These are phyloP conservation scores for Boletus smithii DNA, from an alignment of 1,284 basidiomycete genomes.

Conservation along the genomic window DNA sequence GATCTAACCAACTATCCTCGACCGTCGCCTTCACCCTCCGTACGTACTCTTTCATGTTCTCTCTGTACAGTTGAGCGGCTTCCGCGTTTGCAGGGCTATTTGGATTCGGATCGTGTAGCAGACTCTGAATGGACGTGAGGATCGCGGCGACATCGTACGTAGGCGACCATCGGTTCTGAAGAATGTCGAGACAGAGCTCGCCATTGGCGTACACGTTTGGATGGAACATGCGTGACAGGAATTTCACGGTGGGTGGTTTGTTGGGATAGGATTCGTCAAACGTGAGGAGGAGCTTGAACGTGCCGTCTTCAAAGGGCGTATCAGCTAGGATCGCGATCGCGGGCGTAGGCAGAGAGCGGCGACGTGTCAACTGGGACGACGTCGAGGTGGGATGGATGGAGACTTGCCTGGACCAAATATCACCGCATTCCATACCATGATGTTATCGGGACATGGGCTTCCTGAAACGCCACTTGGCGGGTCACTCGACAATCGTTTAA, in stretches of 20 bases:
- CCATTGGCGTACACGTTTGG: conserved; percentile 99
- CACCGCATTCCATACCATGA: conserved; percentile 99
- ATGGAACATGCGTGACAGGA: conserved; percentile 97
- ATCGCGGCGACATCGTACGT: conserved; percentile 99
- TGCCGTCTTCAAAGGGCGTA: conserved; percentile 98
- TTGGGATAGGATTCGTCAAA: conserved; percentile 99
- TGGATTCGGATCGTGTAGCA: conserved; percentile 96
- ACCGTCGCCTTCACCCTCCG: conserved; percentile 88
- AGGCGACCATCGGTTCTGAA: conserved; percentile 97
- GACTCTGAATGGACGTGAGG: conserved; percentile 91
- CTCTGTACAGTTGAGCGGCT: conserved; percentile 92
- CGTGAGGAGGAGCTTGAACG: conserved; percentile 92
- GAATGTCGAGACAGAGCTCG: conserved; percentile 95
- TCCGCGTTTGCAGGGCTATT: conserved; percentile 98
- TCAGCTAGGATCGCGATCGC: conserved; percentile 59
- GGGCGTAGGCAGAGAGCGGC: too few relatives aligned
- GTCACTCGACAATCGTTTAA: conserved; percentile 91
- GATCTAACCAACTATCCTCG: conserved; percentile 88
- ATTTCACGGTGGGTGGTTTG: conserved; percentile 96
- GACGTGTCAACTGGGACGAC: too few relatives aligned
- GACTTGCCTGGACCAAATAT: conserved; percentile 90
- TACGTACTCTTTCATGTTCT: conserved; percentile 99
- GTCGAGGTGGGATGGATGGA: neutral
- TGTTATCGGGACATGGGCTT: conserved; percentile 95
- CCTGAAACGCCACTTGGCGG: conserved; percentile 96